phyloP scores from a whole-genome alignment of 768 basidiomycete species.

The Mrakia gelida region DNA sequence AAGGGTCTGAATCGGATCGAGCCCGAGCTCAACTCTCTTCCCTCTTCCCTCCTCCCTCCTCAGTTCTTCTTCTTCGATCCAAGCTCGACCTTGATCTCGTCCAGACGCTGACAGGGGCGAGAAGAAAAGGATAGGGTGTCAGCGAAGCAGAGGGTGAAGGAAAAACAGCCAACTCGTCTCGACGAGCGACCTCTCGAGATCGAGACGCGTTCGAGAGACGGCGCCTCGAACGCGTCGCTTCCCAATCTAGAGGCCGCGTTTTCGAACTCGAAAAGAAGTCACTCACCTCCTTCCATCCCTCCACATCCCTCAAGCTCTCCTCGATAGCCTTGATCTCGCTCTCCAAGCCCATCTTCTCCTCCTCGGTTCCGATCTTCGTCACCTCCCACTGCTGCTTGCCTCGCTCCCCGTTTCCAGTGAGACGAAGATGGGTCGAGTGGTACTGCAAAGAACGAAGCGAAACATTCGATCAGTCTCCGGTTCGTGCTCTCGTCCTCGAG shows the following conservation, averaged over 20 bases:
- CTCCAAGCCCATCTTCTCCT: slow-evolving; percentile 49
- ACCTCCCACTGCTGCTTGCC: slow-evolving; percentile 55
- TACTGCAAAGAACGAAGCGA: slow-evolving; percentile 71
- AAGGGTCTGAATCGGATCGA: neutral
- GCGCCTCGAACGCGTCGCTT: neutral
- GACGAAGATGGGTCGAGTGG: slow-evolving; percentile 77
- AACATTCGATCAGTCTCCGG: slow-evolving; percentile 44
- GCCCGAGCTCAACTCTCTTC: too few species aligned
- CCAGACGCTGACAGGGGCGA: neutral
- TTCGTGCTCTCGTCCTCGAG: too few species aligned
- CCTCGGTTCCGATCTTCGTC: slow-evolving; percentile 63
- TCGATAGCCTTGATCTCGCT: slow-evolving; percentile 26
- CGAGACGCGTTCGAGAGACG: too few species aligned
- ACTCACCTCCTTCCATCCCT: slow-evolving; percentile 23
- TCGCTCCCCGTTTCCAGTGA: slow-evolving; percentile 59
- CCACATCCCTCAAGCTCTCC: slow-evolving; percentile 23
- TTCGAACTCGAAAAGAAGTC: neutral
- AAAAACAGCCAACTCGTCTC: too few species aligned
- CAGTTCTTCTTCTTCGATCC: slow-evolving; percentile 4
- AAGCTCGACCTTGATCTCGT: slow-evolving; percentile 25
- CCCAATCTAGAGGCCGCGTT: neutral
- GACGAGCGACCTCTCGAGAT: too few species aligned
- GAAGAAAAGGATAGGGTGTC: neutral
- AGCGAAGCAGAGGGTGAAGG: neutral
- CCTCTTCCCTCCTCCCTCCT: neutral